Conservation (phyloP, 116 monocot genomes). For the Trichopus zeylanicus region DNA sequence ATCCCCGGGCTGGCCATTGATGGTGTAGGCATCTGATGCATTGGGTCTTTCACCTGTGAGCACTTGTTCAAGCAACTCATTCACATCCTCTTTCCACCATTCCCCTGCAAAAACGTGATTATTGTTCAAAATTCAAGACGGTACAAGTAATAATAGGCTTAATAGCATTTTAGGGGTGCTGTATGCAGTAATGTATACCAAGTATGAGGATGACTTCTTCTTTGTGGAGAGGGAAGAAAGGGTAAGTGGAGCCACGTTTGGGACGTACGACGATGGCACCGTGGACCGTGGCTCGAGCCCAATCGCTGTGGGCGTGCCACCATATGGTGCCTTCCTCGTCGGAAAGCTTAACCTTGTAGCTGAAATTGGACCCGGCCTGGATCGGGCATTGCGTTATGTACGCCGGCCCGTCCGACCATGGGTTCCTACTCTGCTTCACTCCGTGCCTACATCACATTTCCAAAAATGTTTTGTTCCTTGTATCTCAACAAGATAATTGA, state of each 20-base stretch:
- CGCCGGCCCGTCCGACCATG: conserved; percentile 28
- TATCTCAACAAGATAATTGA: not conserved
- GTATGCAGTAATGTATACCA: not conserved
- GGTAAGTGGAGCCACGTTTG: not conserved
- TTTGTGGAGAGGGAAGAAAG: too few relatives aligned
- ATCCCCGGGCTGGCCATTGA: conserved; percentile 28
- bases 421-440: conserved; percentile 13
- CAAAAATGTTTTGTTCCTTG: too few relatives aligned
- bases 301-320: conserved; percentile 31
- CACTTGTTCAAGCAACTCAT: not conserved
- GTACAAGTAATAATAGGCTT: too few relatives aligned
- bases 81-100: conserved; percentile 26
- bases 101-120: conserved; percentile 9
- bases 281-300: conserved; percentile 20
- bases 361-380: conserved; percentile 4
- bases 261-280: conserved; percentile 23
- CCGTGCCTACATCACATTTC: conserved; percentile 30
- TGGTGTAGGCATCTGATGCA: conserved; percentile 18
- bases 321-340: conserved; percentile 23
- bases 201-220: too few relatives aligned
- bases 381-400: conserved; percentile 35
- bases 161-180: too few relatives aligned
- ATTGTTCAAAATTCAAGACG: too few relatives aligned
- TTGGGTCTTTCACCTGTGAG: not conserved
- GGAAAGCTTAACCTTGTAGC: conserved; percentile 2